Evolutionary conservation across 768 basidiomycete species (phyloP).

Genomic region (Leccinum rimulosum): DNA sequence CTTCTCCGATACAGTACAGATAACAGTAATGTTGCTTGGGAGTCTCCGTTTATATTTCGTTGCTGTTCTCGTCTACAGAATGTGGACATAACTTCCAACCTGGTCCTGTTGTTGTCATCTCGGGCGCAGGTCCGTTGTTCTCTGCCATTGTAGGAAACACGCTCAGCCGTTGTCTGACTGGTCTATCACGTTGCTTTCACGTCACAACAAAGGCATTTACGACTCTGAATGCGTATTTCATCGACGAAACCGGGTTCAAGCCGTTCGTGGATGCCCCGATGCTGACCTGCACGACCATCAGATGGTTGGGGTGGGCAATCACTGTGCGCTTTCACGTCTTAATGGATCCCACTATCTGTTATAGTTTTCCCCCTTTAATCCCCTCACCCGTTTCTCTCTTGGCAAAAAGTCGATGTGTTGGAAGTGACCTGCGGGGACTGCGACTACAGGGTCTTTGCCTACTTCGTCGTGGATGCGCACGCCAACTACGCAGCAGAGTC

Average conservation of each 20-base stretch:
- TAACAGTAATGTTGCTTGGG: neutral
- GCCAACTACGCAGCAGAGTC: neutral
- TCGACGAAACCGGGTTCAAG: neutral
- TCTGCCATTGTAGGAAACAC: neutral
- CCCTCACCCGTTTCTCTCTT: too few relatives aligned
- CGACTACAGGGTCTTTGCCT: neutral
- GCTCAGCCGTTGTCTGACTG: neutral
- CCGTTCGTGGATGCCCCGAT: neutral
- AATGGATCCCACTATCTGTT: neutral
- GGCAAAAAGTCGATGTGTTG: neutral
- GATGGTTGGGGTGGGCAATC: neutral
- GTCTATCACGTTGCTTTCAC: neutral
- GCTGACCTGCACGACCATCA: neutral
- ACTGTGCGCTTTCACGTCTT: neutral
- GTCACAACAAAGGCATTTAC: neutral
- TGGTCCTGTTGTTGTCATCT: neutral
- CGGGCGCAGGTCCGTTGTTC: neutral
- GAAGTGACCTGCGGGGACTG: neutral
- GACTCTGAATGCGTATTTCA: neutral
- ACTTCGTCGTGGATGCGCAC: neutral
- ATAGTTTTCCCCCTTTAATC: neutral
- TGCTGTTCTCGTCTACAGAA: neutral
- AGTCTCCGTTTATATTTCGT: neutral
- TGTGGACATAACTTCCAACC: neutral
- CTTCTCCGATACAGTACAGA: neutral